Evolutionary conservation across 176 grass and related monocot genomes (phyloP).

Genomic region (Avena atlantica): DNA sequence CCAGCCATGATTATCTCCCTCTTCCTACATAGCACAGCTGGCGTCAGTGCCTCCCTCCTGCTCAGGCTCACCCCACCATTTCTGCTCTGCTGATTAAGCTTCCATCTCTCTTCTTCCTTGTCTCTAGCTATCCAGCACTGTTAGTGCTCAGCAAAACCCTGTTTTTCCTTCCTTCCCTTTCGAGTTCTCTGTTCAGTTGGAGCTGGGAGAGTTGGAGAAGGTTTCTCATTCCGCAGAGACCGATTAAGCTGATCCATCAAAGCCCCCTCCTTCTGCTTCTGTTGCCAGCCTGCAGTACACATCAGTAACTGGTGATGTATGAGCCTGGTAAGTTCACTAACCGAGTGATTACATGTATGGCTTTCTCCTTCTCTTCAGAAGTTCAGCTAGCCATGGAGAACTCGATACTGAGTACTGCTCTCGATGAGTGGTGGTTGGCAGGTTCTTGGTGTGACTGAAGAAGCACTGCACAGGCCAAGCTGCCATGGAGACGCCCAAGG

Average conservation of each 20-base stretch:
- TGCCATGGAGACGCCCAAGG: slow-evolving; percentile 38
- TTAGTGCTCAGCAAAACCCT: background rate
- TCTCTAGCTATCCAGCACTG: background rate
- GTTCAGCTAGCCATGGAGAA: background rate
- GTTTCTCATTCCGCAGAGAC: background rate
- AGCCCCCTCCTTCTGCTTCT: background rate
- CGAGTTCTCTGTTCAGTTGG: background rate
- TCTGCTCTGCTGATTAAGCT: background rate
- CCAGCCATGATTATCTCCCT: slow-evolving; percentile 5
- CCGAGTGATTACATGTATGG: background rate
- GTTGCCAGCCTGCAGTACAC: background rate
- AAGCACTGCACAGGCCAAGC: background rate
- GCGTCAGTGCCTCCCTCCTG: background rate
- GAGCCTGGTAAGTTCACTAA: slow-evolving; percentile 5
- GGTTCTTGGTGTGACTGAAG: slow-evolving; percentile 37
- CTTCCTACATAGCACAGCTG: background rate
- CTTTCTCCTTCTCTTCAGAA: background rate
- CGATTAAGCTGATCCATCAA: slow-evolving; percentile 11
- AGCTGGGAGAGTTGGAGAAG: background rate
- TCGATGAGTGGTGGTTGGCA: background rate
- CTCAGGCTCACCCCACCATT: slow-evolving; percentile 20
- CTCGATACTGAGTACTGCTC: background rate
- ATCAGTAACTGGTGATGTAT: slow-evolving; percentile 8
- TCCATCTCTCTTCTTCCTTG: slow-evolving; percentile 12
- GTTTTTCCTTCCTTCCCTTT: background rate